Base-by-base conservation (phyloP, 2,329 filamentous ascomycete species). In the Colletotrichum sp. region DNA sequence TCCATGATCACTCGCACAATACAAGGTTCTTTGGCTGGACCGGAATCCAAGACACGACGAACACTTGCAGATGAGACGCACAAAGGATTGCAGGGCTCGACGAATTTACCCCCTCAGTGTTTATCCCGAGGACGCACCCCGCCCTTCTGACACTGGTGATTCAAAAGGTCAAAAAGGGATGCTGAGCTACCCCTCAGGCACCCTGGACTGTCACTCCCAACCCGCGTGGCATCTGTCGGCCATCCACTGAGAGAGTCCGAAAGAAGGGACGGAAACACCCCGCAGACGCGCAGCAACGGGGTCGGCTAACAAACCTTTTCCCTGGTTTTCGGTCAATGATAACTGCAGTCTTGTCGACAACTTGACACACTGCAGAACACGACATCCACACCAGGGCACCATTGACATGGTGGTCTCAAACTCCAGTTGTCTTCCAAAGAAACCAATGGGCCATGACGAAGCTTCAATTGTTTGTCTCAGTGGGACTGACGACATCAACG, bases 241-340 rank as follows among this genome's bases (percentile, higher is more conserved):
- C 44, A 63, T 48, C 57, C 34, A 30, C 57, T 68, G 34, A 67
- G 57, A 60, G 73, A 69, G 36, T 57, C 64, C 36, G 59, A 73
- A 64, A 76, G 70, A 74, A 64, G 74, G 48, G 74, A 74, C 65
- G 59, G 48, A 75, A 72, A 68, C 55, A 52, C 64, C 74, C 59
- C 70, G 71, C 73, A 72, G 69, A 68, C 62, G 69, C 59, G 22
- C 70, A 65, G 70, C 59, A 68, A 69, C 32, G 48, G 74, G 64
- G 74, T 34, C 65, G 26, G 32, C 66, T 68, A 74, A 59, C 59
- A 65, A 59, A 34, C 57, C 39, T 73, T 68, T 55, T 52, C 34
- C 68, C 74, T 74, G 57, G 65, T 64, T 65, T 65, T 59, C 26
- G 57, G 26, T 73, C 64, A 68, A 68, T 59, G 64, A 59, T 18